Conservation (phyloP, 1,284 basidiomycete genomes). For the Ganoderma lingzhi region DNA sequence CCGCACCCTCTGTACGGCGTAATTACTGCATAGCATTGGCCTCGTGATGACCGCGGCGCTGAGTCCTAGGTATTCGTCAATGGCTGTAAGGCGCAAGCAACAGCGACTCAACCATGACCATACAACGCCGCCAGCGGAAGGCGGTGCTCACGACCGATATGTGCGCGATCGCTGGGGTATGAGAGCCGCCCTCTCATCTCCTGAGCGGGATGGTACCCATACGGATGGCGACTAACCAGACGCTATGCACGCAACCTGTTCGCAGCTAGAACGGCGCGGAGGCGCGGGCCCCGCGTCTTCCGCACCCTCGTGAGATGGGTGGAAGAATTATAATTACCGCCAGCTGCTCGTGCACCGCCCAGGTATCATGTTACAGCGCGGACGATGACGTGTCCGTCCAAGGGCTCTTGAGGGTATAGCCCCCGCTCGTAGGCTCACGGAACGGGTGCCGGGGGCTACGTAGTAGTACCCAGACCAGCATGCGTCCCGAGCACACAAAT, state of each 20-base stretch:
- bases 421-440: not conserved
- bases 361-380: not conserved
- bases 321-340: slow-evolving; percentile 1
- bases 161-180: not conserved
- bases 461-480: not conserved
- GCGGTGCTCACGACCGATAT: not conserved
- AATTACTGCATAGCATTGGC: not conserved
- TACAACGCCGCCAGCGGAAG: not conserved
- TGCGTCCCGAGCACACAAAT: slow-evolving; percentile 1
- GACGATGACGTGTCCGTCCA: not conserved
- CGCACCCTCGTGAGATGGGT: not conserved
- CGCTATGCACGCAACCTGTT: not conserved
- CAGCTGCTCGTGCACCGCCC: not conserved
- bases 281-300: slow-evolving; percentile 8
- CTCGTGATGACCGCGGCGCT: slow-evolving; percentile 1
- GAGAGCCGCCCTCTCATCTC: not conserved
- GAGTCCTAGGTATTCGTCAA: not conserved
- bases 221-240: not conserved
- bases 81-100: not conserved
- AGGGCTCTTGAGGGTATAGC: not conserved
- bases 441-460: not conserved
- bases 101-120: not conserved
- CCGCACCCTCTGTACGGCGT: not conserved
- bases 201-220: not conserved
- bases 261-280: slow-evolving; percentile 14